Evolutionary conservation across 1,284 basidiomycete genomes (phyloP).

Genomic region (Tilletia horrida): DNA sequence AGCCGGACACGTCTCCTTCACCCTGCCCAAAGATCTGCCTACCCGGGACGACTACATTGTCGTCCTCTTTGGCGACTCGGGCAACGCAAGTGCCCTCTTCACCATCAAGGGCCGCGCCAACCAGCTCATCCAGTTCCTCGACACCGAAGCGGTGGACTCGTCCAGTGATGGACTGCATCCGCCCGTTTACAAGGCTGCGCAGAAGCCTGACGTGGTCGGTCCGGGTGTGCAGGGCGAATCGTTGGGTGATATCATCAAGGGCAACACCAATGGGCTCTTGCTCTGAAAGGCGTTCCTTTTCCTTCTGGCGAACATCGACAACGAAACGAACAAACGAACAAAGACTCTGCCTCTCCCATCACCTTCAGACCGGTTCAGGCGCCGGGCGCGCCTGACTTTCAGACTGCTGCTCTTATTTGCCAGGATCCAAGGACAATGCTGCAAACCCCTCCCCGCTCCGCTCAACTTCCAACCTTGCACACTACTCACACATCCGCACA

Average conservation of each 20-base stretch:
- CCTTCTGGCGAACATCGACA: too few relatives aligned
- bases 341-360: too few relatives aligned
- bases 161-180: background rate
- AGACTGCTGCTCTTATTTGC: too few relatives aligned
- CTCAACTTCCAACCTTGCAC: too few relatives aligned
- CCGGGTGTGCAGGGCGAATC: background rate
- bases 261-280: background rate
- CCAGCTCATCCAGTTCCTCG: background rate
- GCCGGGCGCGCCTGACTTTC: too few relatives aligned
- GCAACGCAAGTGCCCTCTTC: constrained; percentile 34
- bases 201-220: background rate
- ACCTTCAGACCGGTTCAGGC: too few relatives aligned
- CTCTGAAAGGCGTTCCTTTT: background rate
- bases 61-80: constrained; percentile 38
- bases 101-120: constrained; percentile 26
- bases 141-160: background rate
- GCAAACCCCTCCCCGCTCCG: too few relatives aligned
- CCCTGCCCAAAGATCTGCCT: constrained; percentile 25
- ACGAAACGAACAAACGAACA: too few relatives aligned
- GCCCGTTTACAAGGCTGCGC: background rate
- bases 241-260: constrained; percentile 5
- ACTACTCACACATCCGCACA: too few relatives aligned
- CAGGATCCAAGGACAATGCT: too few relatives aligned
- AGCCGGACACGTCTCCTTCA: constrained; percentile 25
- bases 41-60: constrained; percentile 34